Conservation (phyloP, 1,139 yeast species). For the Insectozyma bohioensis region DNA sequence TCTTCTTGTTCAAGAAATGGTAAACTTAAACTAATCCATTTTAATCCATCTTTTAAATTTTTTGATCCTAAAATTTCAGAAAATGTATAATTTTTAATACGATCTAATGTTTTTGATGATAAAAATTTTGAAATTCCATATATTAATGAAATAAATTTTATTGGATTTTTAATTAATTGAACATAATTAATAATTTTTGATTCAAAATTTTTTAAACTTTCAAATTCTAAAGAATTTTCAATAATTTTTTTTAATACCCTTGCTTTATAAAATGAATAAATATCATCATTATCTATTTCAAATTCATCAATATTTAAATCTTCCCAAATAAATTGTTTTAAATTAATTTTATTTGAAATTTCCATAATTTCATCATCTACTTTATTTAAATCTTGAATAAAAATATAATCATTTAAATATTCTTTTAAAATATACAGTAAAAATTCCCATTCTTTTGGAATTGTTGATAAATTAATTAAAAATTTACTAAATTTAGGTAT, state of each 20-base stretch:
- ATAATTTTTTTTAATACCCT: constrained; percentile 25
- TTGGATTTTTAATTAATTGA: constrained; percentile 30
- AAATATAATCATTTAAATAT: constrained; percentile 28
- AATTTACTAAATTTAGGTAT: constrained; percentile 16
- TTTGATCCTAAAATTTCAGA: constrained; percentile 64
- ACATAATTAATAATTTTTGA: constrained; percentile 28
- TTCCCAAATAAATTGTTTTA: neutral
- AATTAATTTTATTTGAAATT: constrained; percentile 4
- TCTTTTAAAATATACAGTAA: constrained; percentile 21
- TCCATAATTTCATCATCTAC: constrained; percentile 7
- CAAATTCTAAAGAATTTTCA: constrained; percentile 27
- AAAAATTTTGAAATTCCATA: constrained; percentile 37
- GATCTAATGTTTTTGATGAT: constrained; percentile 37
- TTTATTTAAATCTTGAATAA: constrained; percentile 11
- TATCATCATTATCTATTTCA: constrained; percentile 4
- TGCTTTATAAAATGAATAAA: constrained; percentile 23
- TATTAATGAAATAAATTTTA: constrained; percentile 39
- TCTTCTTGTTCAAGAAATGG: constrained; percentile 42
- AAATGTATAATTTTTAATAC: constrained; percentile 60
- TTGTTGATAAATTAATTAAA: constrained; percentile 10
- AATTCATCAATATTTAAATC: constrained; percentile 4
- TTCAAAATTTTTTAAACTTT: constrained; percentile 27
- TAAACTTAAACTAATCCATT: constrained; percentile 49
- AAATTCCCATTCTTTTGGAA: constrained; percentile 9
- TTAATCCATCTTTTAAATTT: constrained; percentile 38